Conservation (phyloP, 345 rosid genomes). For the Anastatica hierochuntica region DNA sequence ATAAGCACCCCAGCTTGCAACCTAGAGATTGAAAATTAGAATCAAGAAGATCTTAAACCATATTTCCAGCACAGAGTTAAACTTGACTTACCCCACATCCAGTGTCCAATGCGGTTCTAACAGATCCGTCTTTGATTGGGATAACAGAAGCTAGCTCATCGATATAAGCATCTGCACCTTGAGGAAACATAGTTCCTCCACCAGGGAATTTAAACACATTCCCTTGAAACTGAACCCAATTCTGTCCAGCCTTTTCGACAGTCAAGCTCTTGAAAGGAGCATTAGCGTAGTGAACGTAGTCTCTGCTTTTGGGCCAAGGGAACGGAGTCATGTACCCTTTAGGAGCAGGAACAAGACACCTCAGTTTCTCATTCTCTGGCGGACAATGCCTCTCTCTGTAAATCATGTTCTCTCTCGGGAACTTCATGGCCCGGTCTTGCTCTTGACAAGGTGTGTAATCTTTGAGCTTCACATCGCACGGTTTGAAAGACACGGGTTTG, state of each 20-base stretch:
- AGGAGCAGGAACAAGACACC: constrained; percentile 84
- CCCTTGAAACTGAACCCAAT: constrained; percentile 97
- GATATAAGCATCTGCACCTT: constrained; percentile 93
- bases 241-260: constrained; percentile 98
- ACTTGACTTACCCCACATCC: constrained; percentile 82
- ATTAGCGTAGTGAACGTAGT: constrained; percentile 93
- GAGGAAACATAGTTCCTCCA: constrained; percentile 99
- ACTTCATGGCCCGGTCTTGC: constrained; percentile 93
- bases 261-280: constrained; percentile 98
- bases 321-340: constrained; percentile 94
- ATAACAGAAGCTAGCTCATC: constrained; percentile 90
- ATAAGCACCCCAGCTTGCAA: constrained; percentile 98
- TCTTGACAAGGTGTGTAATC: constrained; percentile 99
- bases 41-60: neutral
- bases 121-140: constrained; percentile 80
- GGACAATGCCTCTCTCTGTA: constrained; percentile 95
- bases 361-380: constrained; percentile 57
- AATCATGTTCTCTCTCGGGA: constrained; percentile 84
- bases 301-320: constrained; percentile 98
- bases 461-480: constrained; percentile 50
- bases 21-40: constrained; percentile 29
- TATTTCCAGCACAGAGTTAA: neutral
- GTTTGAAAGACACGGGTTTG: constrained; percentile 31
- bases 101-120: constrained; percentile 93
- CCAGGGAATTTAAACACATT: constrained; percentile 95